Percentiles rank a stretch among this genome's conserved stretches.
Conservation (phyloP, 176 grass and related monocot genomes). For the Eremochloa ophiuroides region DNA sequence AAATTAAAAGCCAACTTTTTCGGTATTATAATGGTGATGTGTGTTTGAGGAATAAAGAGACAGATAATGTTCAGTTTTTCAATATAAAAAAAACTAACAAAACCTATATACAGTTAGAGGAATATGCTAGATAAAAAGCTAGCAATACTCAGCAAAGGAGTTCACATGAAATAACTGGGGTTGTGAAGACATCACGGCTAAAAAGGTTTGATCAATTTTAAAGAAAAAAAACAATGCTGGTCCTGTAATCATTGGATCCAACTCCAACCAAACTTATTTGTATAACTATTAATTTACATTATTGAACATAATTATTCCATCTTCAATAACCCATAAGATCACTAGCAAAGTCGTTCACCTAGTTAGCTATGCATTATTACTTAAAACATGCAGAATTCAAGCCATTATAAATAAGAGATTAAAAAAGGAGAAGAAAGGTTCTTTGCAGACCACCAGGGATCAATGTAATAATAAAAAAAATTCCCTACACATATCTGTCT, state of each 20-base stretch:
- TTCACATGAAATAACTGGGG: background rate
- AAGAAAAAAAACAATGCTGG: background rate
- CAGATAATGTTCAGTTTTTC: background rate
- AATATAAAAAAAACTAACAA: background rate
- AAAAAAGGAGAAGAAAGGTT: background rate
- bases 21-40: background rate
- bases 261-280: background rate
- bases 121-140: background rate
- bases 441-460: background rate
- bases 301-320: background rate
- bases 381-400: background rate
- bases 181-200: background rate
- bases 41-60: background rate
- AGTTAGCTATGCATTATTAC: background rate
- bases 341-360: background rate
- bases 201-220: background rate
- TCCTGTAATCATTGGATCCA: background rate
- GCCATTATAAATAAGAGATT: background rate
- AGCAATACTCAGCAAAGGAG: background rate
- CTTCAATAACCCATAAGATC: background rate
- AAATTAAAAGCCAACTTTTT: background rate
- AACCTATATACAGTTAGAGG: background rate
- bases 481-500: background rate
- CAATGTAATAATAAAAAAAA: background rate
- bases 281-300: background rate